These are phyloP conservation scores for Tolypocladium amazonense DNA, from an alignment of 2,329 filamentous ascomycete species.

Conservation along the genomic window DNA sequence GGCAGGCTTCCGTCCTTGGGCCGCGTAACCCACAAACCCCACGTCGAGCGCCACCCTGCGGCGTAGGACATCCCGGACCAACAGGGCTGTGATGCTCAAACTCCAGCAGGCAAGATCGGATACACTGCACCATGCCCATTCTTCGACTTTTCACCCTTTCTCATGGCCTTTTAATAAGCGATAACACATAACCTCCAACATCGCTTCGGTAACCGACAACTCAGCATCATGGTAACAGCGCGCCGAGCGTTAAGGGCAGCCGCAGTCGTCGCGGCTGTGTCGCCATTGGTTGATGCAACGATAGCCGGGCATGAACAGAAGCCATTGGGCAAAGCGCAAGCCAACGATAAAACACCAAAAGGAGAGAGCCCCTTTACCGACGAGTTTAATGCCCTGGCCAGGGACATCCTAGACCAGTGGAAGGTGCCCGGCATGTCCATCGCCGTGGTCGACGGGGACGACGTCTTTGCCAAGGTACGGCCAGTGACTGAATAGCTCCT, in stretches of 20 bases:
- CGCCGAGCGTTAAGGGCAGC: not conserved
- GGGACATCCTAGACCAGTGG: conserved; percentile 11
- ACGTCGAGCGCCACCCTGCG: not conserved
- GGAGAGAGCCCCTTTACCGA: conserved; percentile 5
- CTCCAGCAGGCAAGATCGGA: not conserved
- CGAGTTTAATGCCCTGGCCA: conserved; percentile 7
- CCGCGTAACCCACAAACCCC: not conserved
- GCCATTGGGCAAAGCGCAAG: not conserved
- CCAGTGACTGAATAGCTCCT: not conserved
- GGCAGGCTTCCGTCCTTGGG: not conserved
- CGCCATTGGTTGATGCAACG: not conserved
- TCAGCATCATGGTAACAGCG: not conserved
- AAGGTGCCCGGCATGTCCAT: conserved; percentile 17
- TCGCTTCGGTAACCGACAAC: not conserved
- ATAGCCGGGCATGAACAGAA: not conserved
- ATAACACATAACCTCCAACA: not conserved
- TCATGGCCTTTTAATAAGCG: not conserved
- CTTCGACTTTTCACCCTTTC: not conserved
- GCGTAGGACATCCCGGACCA: not conserved
- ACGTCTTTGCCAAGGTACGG: conserved; percentile 13
- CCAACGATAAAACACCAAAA: not conserved
- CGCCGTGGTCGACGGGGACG: conserved; percentile 15
- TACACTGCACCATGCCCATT: not conserved
- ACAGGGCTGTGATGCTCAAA: not conserved
- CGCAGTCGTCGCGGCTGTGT: not conserved